Conservation (phyloP, 75 land plant species). For the Isoetes taiwanensis region DNA sequence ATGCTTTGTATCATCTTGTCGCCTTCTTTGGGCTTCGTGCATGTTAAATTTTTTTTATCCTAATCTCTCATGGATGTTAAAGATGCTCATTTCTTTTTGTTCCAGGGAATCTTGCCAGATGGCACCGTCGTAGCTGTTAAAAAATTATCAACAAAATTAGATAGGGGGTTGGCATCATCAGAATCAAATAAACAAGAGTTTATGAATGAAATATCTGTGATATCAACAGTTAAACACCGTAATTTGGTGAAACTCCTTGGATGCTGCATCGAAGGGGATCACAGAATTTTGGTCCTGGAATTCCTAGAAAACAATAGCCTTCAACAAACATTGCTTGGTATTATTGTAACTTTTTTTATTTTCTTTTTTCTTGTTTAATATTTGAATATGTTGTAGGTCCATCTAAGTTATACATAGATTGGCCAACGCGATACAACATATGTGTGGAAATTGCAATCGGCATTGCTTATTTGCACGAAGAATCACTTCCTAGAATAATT, state of each 20-base stretch:
- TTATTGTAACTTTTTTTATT: no score
- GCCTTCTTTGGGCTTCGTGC: no score
- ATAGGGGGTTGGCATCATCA: no score
- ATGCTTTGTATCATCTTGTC: no score
- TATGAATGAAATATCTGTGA: constrained; percentile 13
- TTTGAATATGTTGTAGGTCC: no score
- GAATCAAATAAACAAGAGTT: constrained; percentile 2
- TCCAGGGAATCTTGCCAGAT: constrained; percentile 11
- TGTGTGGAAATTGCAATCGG: constrained; percentile 43
- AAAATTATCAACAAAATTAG: background rate
- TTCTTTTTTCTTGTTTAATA: no score
- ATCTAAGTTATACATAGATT: no score
- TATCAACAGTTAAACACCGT: constrained; percentile 13
- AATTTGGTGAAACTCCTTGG: constrained; percentile 22
- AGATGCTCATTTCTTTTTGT: no score
- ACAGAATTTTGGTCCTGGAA: constrained; percentile 16
- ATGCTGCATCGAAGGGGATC: constrained; percentile 14
- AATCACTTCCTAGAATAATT: constrained; percentile 34
- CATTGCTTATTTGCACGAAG: constrained; percentile 45
- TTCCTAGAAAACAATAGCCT: constrained; percentile 14
- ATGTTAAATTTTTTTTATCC: no score
- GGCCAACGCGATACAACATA: constrained; percentile 32
- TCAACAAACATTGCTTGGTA: constrained; percentile 12
- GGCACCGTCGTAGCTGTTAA: constrained; percentile 10
- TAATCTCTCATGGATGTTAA: no score